phyloP scores from a whole-genome alignment of 164 flowering plant genomes.

The Saururus chinensis region DNA sequence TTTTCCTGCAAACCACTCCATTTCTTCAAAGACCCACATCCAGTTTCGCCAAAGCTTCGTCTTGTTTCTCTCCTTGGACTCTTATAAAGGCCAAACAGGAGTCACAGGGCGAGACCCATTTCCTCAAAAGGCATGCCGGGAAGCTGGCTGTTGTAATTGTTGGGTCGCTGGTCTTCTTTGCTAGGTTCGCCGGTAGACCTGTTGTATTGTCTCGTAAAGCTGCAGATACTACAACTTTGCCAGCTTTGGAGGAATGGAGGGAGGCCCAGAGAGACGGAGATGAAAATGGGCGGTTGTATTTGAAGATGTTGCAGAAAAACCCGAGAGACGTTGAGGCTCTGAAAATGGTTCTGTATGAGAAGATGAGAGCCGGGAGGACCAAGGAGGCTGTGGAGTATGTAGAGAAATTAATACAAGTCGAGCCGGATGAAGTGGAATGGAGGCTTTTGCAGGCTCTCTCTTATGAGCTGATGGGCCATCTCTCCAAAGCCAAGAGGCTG shows the following conservation, averaged over 20 bases:
- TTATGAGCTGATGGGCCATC: constrained; percentile 71
- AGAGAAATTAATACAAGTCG: constrained; percentile 59
- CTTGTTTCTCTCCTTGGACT: not conserved
- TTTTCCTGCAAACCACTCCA: not conserved
- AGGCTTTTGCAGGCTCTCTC: constrained; percentile 75
- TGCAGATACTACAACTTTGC: constrained; percentile 9
- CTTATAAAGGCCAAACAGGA: not conserved
- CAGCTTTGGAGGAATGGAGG: constrained; percentile 15
- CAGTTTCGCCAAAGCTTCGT: not conserved
- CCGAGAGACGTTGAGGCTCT: constrained; percentile 64
- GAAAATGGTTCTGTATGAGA: constrained; percentile 60
- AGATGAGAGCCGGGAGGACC: constrained; percentile 64
- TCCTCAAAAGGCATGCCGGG: constrained; percentile 18
- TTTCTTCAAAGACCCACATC: not conserved
- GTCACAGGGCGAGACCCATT: not conserved
- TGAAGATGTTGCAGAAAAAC: constrained; percentile 52
- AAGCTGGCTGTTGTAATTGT: constrained; percentile 38
- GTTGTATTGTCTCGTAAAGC: constrained; percentile 22
- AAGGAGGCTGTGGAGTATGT: constrained; percentile 64
- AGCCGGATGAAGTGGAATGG: constrained; percentile 85
- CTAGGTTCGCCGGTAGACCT: constrained; percentile 25
- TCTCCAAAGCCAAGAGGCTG: constrained; percentile 57
- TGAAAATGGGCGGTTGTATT: constrained; percentile 44
- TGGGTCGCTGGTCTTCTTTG: constrained; percentile 53
- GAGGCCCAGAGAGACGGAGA: no score